Conservation (phyloP, 2,329 filamentous ascomycete genomes). For the Tolypocladium tundrense region DNA sequence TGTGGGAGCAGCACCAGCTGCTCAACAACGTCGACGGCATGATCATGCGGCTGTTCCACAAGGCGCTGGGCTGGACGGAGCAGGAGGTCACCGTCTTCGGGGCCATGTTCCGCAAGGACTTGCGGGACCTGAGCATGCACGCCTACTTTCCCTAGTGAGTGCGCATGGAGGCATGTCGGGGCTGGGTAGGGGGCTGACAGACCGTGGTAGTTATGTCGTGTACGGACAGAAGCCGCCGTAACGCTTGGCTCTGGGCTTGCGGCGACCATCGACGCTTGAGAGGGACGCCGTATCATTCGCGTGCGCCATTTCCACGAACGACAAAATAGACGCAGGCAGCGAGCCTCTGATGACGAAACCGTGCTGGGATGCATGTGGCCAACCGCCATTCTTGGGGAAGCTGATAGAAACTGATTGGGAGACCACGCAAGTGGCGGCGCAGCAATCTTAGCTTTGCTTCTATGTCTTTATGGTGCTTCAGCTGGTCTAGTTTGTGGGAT, state of each 20-base stretch:
- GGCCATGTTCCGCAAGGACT: slow-evolving; percentile 16
- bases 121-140: slow-evolving; percentile 17
- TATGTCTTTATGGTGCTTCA: no score
- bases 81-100: slow-evolving; percentile 17
- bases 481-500: no score
- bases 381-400: no score
- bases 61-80: slow-evolving; percentile 17
- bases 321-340: no score
- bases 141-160: slow-evolving; percentile 22
- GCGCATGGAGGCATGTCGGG: background rate
- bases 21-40: slow-evolving; percentile 16
- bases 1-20: slow-evolving; percentile 12
- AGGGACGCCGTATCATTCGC: no score
- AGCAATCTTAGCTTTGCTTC: no score
- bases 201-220: background rate
- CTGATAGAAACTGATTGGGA: no score
- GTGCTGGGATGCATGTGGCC: no score
- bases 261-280: background rate
- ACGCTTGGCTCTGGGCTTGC: background rate
- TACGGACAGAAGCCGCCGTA: background rate
- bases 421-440: no score
- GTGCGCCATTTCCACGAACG: no score
- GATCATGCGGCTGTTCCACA: slow-evolving; percentile 20
- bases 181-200: background rate
- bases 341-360: no score